phyloP scores from a whole-genome alignment of 2,329 filamentous ascomycete species.

The Fusarium albosuccineum region DNA sequence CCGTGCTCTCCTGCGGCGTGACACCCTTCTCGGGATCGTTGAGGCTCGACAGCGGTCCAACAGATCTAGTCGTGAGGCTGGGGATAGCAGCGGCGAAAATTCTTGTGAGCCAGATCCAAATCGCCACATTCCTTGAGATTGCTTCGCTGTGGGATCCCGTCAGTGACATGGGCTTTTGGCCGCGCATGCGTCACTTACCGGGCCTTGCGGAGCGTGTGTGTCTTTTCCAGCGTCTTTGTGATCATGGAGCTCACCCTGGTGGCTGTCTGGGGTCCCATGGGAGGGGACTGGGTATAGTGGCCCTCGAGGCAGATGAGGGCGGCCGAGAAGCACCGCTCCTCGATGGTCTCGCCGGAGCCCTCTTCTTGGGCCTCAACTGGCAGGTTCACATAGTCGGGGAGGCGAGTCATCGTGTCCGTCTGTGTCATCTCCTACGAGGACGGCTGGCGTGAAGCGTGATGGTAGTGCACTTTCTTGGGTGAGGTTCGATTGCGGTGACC shows the following conservation, averaged over 20 bases:
- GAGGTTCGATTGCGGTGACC: slow-evolving; percentile 30
- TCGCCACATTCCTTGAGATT: slow-evolving; percentile 72
- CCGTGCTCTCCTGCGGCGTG: slow-evolving; percentile 72
- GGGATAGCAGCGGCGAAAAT: slow-evolving; percentile 73
- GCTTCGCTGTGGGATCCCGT: slow-evolving; percentile 61
- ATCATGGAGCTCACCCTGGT: slow-evolving; percentile 69
- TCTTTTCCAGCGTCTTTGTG: slow-evolving; percentile 72
- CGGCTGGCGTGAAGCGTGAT: slow-evolving; percentile 19
- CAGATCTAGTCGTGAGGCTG: slow-evolving; percentile 69
- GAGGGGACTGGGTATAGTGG: slow-evolving; percentile 68
- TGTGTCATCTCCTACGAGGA: slow-evolving; percentile 28
- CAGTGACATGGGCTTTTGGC: slow-evolving; percentile 13
- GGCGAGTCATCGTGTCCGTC: slow-evolving; percentile 43
- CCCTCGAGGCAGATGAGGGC: slow-evolving; percentile 73
- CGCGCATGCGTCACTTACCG: slow-evolving; percentile 57
- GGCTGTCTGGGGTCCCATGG: slow-evolving; percentile 69
- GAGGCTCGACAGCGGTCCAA: slow-evolving; percentile 66
- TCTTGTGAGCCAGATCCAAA: slow-evolving; percentile 74
- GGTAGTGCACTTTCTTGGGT: slow-evolving; percentile 16
- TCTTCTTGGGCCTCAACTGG: slow-evolving; percentile 33
- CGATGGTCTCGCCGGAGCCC: slow-evolving; percentile 63
- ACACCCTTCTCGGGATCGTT: slow-evolving; percentile 68
- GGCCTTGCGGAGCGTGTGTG: slow-evolving; percentile 70
- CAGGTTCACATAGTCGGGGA: slow-evolving; percentile 43
- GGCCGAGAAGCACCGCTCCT: slow-evolving; percentile 73